phyloP scores from a whole-genome alignment of 192 early-diverging fungal genomes.

The Coemansia guatemalensis region DNA sequence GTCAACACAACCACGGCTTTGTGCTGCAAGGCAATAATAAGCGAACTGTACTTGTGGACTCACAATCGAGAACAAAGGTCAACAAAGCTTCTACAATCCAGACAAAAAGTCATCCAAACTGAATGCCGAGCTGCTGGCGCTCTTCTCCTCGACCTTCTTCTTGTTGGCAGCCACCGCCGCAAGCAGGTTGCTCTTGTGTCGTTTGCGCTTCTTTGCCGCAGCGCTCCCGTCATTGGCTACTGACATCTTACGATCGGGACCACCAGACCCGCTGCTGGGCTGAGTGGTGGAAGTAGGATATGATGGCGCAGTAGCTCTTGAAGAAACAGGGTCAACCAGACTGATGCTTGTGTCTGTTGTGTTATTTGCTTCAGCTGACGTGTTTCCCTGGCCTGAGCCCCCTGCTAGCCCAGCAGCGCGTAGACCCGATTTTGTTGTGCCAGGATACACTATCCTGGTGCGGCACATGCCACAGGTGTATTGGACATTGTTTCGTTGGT shows the following conservation, averaged over 20 bases:
- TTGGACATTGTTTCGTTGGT: conserved; percentile 22
- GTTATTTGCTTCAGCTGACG: not conserved
- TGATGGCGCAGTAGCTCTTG: not conserved
- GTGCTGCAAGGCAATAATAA: too few relatives aligned
- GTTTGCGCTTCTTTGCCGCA: conserved; percentile 41
- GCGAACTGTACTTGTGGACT: too few relatives aligned
- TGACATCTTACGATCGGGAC: not conserved
- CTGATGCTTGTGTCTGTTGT: not conserved
- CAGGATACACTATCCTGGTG: conserved; percentile 28
- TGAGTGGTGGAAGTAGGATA: not conserved
- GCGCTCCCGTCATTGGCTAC: not conserved
- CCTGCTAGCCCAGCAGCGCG: conserved; percentile 19
- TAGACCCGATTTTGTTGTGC: conserved; percentile 21
- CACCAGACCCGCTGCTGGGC: not conserved
- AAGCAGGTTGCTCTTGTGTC: conserved; percentile 45
- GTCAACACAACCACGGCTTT: too few relatives aligned
- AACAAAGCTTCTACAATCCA: conserved; percentile 7
- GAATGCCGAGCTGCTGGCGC: conserved; percentile 13
- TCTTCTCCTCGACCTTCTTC: conserved; percentile 39
- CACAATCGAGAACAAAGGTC: not conserved
- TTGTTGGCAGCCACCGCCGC: conserved; percentile 46
- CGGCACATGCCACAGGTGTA: conserved; percentile 36
- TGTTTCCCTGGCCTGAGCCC: not conserved
- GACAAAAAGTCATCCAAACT: conserved; percentile 42
- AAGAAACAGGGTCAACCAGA: not conserved